phyloP scores from a whole-genome alignment of 1,139 yeast species.

The Nakaseomyces glabratus region DNA sequence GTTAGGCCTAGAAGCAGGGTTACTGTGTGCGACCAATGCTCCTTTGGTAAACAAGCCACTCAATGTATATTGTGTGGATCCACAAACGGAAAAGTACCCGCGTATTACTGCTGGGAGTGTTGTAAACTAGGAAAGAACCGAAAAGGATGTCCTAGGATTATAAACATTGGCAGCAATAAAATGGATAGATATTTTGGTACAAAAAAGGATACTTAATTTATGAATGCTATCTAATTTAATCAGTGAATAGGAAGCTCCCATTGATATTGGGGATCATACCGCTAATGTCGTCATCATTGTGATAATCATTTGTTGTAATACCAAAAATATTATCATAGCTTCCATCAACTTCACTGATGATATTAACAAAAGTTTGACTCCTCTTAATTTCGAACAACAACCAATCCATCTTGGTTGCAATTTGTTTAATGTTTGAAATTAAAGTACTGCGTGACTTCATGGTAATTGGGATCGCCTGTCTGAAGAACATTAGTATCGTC shows the following conservation, averaged over 20 bases:
- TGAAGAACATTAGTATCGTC: conserved; percentile 35
- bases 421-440: conserved; percentile 36
- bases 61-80: conserved; percentile 70
- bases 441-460: conserved; percentile 43
- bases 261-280: conserved; percentile 6
- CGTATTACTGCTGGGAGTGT: conserved; percentile 83
- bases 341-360: conserved; percentile 30
- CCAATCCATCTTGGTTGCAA: conserved; percentile 47
- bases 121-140: conserved; percentile 70
- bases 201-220: conserved; percentile 14
- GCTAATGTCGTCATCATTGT: conserved; percentile 2
- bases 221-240: conserved; percentile 1
- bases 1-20: conserved; percentile 71
- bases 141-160: conserved; percentile 86
- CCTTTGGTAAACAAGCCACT: conserved; percentile 55
- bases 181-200: conserved; percentile 61
- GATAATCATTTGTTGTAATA: conserved; percentile 1
- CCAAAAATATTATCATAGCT: conserved; percentile 6
- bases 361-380: conserved; percentile 34
- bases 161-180: conserved; percentile 69
- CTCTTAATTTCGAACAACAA: conserved; percentile 44
- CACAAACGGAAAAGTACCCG: conserved; percentile 46
- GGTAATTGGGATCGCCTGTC: conserved; percentile 44
- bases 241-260: conserved; percentile 6
- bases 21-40: conserved; percentile 76